A percentile compares a stretch with the other conserved stretches of the same genome.
Conservation (phyloP, 805 yeast species). For the Candida khao-thaluensis region DNA sequence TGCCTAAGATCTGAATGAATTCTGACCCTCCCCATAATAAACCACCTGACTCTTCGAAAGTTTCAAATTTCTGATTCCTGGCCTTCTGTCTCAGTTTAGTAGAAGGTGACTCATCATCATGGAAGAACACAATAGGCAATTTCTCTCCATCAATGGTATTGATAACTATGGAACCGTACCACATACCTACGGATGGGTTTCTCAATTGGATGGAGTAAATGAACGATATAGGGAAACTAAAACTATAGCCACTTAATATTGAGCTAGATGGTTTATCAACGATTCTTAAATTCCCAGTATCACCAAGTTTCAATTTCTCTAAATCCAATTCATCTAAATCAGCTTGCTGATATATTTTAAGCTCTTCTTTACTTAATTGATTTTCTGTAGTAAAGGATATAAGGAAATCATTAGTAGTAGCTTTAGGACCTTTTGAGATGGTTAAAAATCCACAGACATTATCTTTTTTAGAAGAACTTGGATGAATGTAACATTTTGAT, state of each 20-base stretch:
- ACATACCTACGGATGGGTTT: constrained; percentile 81
- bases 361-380: constrained; percentile 45
- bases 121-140: constrained; percentile 86
- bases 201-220: constrained; percentile 81
- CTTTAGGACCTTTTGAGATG: constrained; percentile 53
- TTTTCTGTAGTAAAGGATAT: constrained; percentile 70
- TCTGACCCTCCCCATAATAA: constrained; percentile 92
- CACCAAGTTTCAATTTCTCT: constrained; percentile 18
- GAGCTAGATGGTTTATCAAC: constrained; percentile 55
- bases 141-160: constrained; percentile 67
- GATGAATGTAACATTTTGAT: constrained; percentile 81
- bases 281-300: constrained; percentile 14
- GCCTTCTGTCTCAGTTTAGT: constrained; percentile 61
- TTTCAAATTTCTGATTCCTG: constrained; percentile 66
- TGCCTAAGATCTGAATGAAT: constrained; percentile 55
- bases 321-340: constrained; percentile 41
- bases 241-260: constrained; percentile 62
- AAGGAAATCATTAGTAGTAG: constrained; percentile 54
- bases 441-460: constrained; percentile 78
- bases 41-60: constrained; percentile 55
- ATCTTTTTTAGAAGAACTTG: constrained; percentile 68
- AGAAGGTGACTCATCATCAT: constrained; percentile 82
- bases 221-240: constrained; percentile 57
- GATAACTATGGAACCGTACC: constrained; percentile 85
- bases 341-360: constrained; percentile 45